phyloP scores from a whole-genome alignment of 1,284 basidiomycete species.

The Melampsora americana region DNA sequence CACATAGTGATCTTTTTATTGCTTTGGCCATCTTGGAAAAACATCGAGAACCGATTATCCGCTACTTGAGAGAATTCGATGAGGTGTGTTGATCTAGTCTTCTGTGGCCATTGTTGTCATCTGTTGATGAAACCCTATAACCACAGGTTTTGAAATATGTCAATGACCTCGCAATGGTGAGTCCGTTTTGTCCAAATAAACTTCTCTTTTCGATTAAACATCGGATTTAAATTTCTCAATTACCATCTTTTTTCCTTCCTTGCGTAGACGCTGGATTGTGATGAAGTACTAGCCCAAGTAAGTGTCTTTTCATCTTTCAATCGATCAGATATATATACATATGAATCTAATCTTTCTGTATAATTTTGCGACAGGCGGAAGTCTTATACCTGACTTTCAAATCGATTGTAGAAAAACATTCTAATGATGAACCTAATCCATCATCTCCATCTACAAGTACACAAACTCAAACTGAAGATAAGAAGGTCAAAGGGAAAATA shows the following conservation, averaged over 20 bases:
- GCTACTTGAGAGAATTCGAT: constrained; percentile 77
- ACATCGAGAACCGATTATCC: constrained; percentile 85
- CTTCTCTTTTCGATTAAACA: background rate
- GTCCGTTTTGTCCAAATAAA: background rate
- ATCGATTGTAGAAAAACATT: constrained; percentile 25
- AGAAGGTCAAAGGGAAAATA: constrained; percentile 13
- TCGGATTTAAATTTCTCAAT: background rate
- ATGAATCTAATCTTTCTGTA: background rate
- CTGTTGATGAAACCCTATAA: background rate
- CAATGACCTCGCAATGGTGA: constrained; percentile 47
- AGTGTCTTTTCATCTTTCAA: background rate
- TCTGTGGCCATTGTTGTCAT: background rate
- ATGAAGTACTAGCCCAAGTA: constrained; percentile 38
- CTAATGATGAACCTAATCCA: background rate
- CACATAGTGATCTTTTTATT: constrained; percentile 85
- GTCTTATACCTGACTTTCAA: constrained; percentile 37
- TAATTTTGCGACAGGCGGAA: constrained; percentile 26
- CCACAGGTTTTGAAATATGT: constrained; percentile 73
- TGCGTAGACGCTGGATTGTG: constrained; percentile 38
- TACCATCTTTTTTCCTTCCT: background rate
- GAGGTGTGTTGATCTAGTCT: constrained; percentile 47
- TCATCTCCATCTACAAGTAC: background rate
- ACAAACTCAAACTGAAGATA: constrained; percentile 11
- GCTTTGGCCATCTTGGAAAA: constrained; percentile 89
- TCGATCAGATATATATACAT: background rate